These are phyloP conservation scores for Botrytis galanthina DNA, from an alignment of 2,329 filamentous ascomycete species.

Conservation along the genomic window DNA sequence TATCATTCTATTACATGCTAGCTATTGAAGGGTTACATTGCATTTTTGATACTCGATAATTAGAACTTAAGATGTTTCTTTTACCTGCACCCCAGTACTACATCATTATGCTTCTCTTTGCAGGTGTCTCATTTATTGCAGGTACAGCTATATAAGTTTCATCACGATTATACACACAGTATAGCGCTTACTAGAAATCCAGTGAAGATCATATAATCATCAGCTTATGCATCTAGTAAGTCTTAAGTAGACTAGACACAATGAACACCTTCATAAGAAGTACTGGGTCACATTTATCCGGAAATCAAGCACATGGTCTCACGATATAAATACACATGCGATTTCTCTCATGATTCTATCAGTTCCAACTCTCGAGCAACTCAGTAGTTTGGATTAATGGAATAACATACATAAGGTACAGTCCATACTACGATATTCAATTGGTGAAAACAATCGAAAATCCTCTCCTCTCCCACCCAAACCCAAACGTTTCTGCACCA, in stretches of 20 bases:
- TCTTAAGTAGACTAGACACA: neutral
- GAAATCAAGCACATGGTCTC: neutral
- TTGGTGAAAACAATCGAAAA: neutral
- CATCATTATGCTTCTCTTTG: neutral
- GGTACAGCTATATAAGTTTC: neutral
- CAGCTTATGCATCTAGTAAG: neutral
- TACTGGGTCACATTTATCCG: neutral
- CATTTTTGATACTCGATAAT: constrained; percentile 3
- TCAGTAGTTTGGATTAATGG: neutral
- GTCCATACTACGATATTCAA: neutral
- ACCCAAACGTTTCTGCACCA: neutral
- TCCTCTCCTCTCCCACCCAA: neutral
- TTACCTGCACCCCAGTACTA: neutral
- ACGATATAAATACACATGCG: neutral
- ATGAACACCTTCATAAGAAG: neutral
- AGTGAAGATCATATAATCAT: neutral
- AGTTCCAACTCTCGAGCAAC: neutral
- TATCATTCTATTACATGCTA: neutral
- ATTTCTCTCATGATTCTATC: neutral
- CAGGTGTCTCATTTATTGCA: neutral
- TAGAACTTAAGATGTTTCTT: neutral
- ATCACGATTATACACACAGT: neutral
- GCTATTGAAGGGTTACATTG: neutral
- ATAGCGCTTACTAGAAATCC: neutral
- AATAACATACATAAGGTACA: neutral